These are phyloP conservation scores for Colletotrichum sidae DNA, from an alignment of 2,329 filamentous ascomycete species.

Conservation along the genomic window DNA sequence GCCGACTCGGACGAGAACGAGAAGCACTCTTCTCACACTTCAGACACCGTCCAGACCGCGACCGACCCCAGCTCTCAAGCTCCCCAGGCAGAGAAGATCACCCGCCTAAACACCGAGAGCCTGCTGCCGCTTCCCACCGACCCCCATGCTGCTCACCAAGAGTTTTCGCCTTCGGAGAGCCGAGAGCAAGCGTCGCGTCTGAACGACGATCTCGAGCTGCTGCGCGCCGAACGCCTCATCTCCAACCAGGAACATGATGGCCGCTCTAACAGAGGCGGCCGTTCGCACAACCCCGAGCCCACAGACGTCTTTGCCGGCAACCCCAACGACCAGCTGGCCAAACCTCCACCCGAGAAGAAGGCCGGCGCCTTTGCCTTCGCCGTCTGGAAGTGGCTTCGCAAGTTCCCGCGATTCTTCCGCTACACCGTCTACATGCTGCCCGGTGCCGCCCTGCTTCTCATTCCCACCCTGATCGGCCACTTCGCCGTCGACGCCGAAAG, in stretches of 20 bases:
- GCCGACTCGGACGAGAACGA: conserved; percentile 40
- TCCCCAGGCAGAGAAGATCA: conserved; percentile 16
- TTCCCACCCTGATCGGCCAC: conserved; percentile 59
- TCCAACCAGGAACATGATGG: conserved; percentile 56
- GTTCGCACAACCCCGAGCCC: conserved; percentile 50
- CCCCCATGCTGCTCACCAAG: background rate
- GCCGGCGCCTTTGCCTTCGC: conserved; percentile 44
- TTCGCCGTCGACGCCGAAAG: conserved; percentile 51
- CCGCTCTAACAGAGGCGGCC: conserved; percentile 42
- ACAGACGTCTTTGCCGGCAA: conserved; percentile 58
- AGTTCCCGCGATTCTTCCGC: conserved; percentile 62
- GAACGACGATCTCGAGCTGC: conserved; percentile 61
- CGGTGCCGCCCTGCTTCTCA: conserved; percentile 56
- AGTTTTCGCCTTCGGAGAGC: conserved; percentile 29
- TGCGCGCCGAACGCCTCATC: conserved; percentile 59
- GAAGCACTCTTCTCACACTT: conserved; percentile 36
- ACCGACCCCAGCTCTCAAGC: conserved; percentile 26
- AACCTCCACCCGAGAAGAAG: conserved; percentile 37
- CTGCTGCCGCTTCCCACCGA: conserved; percentile 15
- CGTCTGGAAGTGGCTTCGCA: conserved; percentile 58
- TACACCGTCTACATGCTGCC: conserved; percentile 63
- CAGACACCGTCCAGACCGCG: conserved; percentile 36
- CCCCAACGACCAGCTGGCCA: conserved; percentile 35
- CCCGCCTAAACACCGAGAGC: conserved; percentile 22
- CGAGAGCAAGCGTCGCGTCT: conserved; percentile 52